Percentiles rank a stretch among this genome's conserved stretches.
Evolutionary conservation across 768 basidiomycete species (phyloP).

Genomic region (Russula griseocarnosa): DNA sequence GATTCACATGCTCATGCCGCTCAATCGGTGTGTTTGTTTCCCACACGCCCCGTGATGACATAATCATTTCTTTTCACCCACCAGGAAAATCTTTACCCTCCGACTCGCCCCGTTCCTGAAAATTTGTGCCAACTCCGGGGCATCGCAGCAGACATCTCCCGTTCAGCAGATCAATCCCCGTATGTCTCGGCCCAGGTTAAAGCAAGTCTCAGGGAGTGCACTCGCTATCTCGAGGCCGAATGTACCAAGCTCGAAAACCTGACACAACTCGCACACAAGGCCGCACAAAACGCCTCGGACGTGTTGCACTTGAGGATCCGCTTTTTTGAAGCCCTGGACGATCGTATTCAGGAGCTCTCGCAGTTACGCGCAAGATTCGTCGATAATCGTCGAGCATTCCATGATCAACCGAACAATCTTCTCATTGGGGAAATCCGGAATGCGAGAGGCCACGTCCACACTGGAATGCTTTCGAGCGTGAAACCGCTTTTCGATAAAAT

Average conservation of each 20-base stretch:
- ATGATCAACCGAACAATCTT: neutral
- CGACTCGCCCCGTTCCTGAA: slow-evolving; percentile 9
- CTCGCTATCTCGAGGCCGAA: slow-evolving; percentile 15
- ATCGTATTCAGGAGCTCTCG: slow-evolving; percentile 3
- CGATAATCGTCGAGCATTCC: slow-evolving; percentile 10
- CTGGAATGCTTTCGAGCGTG: slow-evolving; percentile 2
- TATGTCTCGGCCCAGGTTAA: neutral
- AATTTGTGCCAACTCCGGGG: slow-evolving; percentile 5
- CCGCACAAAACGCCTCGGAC: neutral
- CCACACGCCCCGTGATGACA: neutral
- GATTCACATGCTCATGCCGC: neutral
- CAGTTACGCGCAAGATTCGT: slow-evolving; percentile 10
- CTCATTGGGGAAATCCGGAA: slow-evolving; percentile 6
- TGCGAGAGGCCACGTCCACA: neutral
- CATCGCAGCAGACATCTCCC: slow-evolving; percentile 4
- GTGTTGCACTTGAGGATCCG: slow-evolving; percentile 16
- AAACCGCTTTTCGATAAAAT: slow-evolving; percentile 14
- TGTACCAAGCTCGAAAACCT: neutral
- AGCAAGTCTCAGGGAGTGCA: neutral
- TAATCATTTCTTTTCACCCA: neutral
- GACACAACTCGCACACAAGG: slow-evolving; percentile 3
- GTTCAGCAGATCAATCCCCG: neutral
- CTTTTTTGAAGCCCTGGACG: slow-evolving; percentile 6
- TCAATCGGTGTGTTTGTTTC: neutral
- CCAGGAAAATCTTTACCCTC: neutral